Base-by-base conservation (phyloP, 169 alveolate genomes). In the Cryptosporidium ubiquitum region DNA sequence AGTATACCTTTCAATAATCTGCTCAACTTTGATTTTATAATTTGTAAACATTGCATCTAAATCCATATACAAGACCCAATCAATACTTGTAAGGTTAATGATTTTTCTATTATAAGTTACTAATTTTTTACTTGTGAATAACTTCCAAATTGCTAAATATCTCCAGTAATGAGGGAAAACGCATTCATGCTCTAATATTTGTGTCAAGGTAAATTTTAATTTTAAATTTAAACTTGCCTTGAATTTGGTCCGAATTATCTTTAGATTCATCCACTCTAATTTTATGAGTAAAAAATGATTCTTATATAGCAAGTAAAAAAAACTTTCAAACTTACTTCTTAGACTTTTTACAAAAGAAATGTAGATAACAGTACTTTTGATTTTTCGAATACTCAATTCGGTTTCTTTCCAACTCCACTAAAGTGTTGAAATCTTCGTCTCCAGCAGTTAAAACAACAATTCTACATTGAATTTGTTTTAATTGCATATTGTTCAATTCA, bases 41-140 rank as follows among this genome's bases (percentile, higher is more conserved):
- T 85, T 85, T 42, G 91, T 85, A 66, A 85, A 69, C 85, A 85
- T 68, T 12, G 91, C 85, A 66, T 85, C 91, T 35, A 85, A 51
- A 44, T 85, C 91, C 85, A 85, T 70, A 61, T 85, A 85, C 16
- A 85, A 58, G 16, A 85, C 91, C 91, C 85, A 85, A 40, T 68
- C 58, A 29, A 69, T 42, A 9, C 51, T 74, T 29, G 33, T 37
- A 4, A 52, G 20, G 33, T 52, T 23, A 5, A 49, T 14, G 51
- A 52, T 18, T 18, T 66, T 39, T 23, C 37, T 47, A 9, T 35
- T 61, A 6, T 18, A 20, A 12, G 42, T 35, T 23, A 20, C 31
- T 39, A 79, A 6, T 61, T 49, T 12, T 14, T 23, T 18, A 10
- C 37, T 79, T 44, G 89, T 79, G 44, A 85, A 85, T 55, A 85